Evolutionary conservation across 2,329 filamentous ascomycete genomes (phyloP).

Genomic region (Blumeriella jaapii): DNA sequence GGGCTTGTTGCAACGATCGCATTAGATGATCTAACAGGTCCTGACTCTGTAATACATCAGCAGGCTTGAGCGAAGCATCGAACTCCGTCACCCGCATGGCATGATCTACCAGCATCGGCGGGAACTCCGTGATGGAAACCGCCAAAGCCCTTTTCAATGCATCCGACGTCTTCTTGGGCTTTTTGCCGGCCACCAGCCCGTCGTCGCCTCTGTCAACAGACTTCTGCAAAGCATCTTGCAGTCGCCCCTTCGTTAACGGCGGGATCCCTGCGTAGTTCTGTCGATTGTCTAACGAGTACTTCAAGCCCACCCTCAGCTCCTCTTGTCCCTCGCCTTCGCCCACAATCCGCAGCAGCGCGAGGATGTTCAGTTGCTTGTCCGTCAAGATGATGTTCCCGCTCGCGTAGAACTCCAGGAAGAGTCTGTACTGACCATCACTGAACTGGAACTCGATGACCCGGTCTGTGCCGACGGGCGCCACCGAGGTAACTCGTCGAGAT

Average conservation of each 20-base stretch:
- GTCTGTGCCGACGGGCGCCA: conserved; percentile 84
- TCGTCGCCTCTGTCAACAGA: conserved; percentile 48
- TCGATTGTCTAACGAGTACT: conserved; percentile 69
- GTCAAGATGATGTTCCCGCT: conserved; percentile 92
- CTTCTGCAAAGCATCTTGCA: conserved; percentile 57
- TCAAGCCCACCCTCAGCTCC: conserved; percentile 62
- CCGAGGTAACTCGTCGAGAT: conserved; percentile 68
- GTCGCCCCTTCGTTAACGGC: conserved; percentile 58
- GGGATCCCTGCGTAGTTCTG: conserved; percentile 76
- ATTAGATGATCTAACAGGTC: conserved; percentile 54
- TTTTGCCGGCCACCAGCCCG: conserved; percentile 43
- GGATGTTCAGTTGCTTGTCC: conserved; percentile 69
- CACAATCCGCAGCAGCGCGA: conserved; percentile 72
- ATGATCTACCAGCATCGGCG: conserved; percentile 81
- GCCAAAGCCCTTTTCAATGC: conserved; percentile 71
- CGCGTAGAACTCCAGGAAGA: conserved; percentile 94
- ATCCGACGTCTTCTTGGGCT: conserved; percentile 62
- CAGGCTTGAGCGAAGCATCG: conserved; percentile 54
- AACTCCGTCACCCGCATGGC: conserved; percentile 59
- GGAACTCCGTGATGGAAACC: conserved; percentile 75
- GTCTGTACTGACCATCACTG: conserved; percentile 75
- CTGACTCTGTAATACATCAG: conserved; percentile 58
- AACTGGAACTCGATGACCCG: conserved; percentile 87
- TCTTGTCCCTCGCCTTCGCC: conserved; percentile 75
- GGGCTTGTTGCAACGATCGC: conserved; percentile 56